Base-by-base conservation (phyloP, 441 rosid species). In the Viola pubescens region DNA sequence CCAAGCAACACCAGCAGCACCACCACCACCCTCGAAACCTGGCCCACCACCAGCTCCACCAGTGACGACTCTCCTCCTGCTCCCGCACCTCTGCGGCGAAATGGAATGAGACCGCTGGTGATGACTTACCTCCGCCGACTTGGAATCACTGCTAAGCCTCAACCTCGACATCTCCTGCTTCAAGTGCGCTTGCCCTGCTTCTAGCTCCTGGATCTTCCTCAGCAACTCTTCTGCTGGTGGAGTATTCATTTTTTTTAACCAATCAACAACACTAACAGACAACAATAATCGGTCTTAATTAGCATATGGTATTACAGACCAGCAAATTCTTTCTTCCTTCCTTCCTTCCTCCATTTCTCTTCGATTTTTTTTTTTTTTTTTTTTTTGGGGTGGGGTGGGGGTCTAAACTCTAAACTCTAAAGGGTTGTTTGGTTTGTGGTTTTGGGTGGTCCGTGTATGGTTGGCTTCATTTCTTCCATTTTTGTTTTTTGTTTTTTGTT, bases 151-250 rank as follows among this genome's bases (percentile, higher is more conserved):
- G 1, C 87, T 70, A 9, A 76, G 80, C 68, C 60, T 82, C 58
- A 92, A 86, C 80, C 63, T 83, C 3, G 92, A 77, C 86, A 92
- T 81, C 87, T 92, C 90, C 41, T 82, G 75, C 81, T 75, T 74
- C 50, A 92, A 83, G 74, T 84, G 77, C 51, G 80, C 92, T 10
- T 92, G 98, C 8, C 90, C 96, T n/a, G 78, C 94, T 68, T 89
- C 90, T 7, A 92, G 91, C 66, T 84, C 90, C 34, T 82, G 78
- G 79, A 92, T 89, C 90, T 92, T 89, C 79, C 69, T 78, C 49
- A 89, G 64, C 4, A 92, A 85, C 77, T 87, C 83, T 26, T 89
- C 94, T 11, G 90, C 78, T 37, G 91, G 83, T 13, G 86, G 84
- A 11, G 77, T 71, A 52, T 82, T 80, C 34, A 73, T 76, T 55